Conservation (phyloP, 805 yeast genomes). For the Metschnikowia sp. region DNA sequence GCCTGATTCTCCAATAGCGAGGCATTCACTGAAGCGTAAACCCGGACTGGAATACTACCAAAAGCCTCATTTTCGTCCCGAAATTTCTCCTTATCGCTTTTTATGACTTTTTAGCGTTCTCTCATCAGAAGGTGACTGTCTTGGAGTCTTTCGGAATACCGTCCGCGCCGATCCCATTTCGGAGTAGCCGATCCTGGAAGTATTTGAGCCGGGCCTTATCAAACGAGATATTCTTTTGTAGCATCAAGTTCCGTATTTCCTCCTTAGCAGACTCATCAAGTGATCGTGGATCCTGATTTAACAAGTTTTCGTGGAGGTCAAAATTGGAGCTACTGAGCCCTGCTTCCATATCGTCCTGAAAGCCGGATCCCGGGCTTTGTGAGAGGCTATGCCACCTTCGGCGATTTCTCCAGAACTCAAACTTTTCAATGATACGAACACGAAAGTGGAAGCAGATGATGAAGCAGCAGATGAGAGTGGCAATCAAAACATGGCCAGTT, state of each 20-base stretch:
- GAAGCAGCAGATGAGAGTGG: slow-evolving; percentile 15
- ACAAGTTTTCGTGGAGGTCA: slow-evolving; percentile 43
- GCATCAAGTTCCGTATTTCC: slow-evolving; percentile 55
- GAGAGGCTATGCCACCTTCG: slow-evolving; percentile 15
- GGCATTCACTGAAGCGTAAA: too few relatives aligned
- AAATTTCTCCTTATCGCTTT: neutral
- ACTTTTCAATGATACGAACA: slow-evolving; percentile 17
- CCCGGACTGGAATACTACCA: too few relatives aligned
- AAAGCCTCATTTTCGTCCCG: neutral
- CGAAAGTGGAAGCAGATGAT: slow-evolving; percentile 32
- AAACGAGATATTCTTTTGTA: slow-evolving; percentile 46
- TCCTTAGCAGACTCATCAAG: slow-evolving; percentile 52
- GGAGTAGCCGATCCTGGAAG: slow-evolving; percentile 40
- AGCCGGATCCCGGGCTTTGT: slow-evolving; percentile 11
- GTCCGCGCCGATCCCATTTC: slow-evolving; percentile 50
- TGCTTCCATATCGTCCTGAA: slow-evolving; percentile 43
- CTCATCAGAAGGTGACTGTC: slow-evolving; percentile 44
- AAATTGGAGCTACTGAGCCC: slow-evolving; percentile 62
- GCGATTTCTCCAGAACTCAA: slow-evolving; percentile 5
- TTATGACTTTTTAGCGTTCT: neutral
- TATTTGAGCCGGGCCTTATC: slow-evolving; percentile 67
- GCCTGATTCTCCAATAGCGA: too few relatives aligned
- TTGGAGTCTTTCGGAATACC: slow-evolving; percentile 70
- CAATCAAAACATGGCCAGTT: slow-evolving; percentile 17
- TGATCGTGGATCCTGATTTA: slow-evolving; percentile 49